These are phyloP conservation scores for Dalbergia oliveri DNA, from an alignment of 306 rosid species.

Conservation along the genomic window DNA sequence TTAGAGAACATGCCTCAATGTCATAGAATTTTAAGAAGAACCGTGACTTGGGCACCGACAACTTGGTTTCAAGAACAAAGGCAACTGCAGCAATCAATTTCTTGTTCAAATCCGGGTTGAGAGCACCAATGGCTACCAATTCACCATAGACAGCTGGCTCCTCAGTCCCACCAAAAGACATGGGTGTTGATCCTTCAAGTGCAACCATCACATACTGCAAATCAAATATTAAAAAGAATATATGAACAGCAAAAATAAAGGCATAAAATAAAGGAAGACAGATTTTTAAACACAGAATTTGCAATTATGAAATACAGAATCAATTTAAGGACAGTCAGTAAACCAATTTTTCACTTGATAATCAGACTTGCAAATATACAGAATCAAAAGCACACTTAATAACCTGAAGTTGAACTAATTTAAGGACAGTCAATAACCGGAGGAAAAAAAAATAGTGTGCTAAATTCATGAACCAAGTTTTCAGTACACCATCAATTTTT, in stretches of 20 bases:
- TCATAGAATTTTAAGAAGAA: constrained; percentile 76
- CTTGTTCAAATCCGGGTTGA: constrained; percentile 71
- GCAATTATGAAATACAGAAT: too few species aligned
- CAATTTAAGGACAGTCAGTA: too few species aligned
- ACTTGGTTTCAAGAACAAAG: constrained; percentile 65
- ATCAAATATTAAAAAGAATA: neutral
- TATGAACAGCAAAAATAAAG: neutral
- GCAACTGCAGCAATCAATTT: constrained; percentile 74
- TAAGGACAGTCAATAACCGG: too few species aligned
- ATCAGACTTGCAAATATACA: too few species aligned
- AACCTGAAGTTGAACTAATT: too few species aligned
- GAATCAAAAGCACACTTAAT: too few species aligned
- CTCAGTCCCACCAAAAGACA: constrained; percentile 73
- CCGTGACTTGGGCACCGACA: constrained; percentile 76
- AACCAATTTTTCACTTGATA: too few species aligned
- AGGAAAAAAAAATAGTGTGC: too few species aligned
- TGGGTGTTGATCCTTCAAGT: constrained; percentile 77
- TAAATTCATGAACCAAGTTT: too few species aligned
- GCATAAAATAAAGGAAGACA: neutral
- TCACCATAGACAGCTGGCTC: constrained; percentile 81
- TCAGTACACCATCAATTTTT: too few species aligned
- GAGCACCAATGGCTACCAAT: constrained; percentile 78
- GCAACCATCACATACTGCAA: constrained; percentile 71
- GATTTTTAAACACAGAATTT: too few species aligned
- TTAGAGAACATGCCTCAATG: constrained; percentile 64